These are phyloP conservation scores for Thuidium tamariscinum DNA, from an alignment of 225 moss, liverwort and hornwort species.

Conservation along the genomic window DNA sequence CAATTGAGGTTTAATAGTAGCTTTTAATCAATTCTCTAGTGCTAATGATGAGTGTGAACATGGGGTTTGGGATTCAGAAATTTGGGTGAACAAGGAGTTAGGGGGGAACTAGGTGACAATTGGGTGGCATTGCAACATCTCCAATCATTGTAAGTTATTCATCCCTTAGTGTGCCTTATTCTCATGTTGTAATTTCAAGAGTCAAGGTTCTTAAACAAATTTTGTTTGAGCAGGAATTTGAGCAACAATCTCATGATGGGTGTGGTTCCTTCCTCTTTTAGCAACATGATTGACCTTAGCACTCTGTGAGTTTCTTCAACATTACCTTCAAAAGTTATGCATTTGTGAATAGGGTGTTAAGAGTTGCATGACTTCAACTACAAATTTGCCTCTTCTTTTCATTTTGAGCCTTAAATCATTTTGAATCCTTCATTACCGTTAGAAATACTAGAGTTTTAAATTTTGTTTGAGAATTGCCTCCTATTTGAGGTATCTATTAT, in stretches of 20 bases:
- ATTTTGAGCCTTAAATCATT: not conserved
- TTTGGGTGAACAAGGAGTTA: conserved; percentile 56
- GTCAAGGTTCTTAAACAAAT: not conserved
- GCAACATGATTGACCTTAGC: conserved; percentile 33
- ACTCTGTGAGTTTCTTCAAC: conserved; percentile 35
- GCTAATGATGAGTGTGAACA: not conserved
- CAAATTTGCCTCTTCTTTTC: not conserved
- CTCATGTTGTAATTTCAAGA: not conserved
- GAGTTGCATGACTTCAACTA: not conserved
- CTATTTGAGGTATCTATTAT: no score
- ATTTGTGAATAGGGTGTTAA: not conserved
- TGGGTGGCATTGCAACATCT: conserved; percentile 37
- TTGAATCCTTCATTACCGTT: not conserved
- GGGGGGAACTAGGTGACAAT: conserved; percentile 39
- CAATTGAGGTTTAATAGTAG: not conserved
- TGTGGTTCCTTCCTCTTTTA: conserved; percentile 32
- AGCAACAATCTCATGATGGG: conserved; percentile 61
- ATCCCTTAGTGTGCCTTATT: not conserved
- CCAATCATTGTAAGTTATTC: conserved; percentile 51
- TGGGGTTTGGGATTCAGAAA: conserved; percentile 21
- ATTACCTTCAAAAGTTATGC: not conserved
- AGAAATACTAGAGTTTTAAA: not conserved
- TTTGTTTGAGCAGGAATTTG: conserved; percentile 57
- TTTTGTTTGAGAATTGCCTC: not conserved
- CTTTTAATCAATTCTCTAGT: not conserved